Evolutionary conservation across 2,329 filamentous ascomycete genomes (phyloP), one percentile per base, ranked within the genome.

Genomic region (Diaporthe citri): DNA sequence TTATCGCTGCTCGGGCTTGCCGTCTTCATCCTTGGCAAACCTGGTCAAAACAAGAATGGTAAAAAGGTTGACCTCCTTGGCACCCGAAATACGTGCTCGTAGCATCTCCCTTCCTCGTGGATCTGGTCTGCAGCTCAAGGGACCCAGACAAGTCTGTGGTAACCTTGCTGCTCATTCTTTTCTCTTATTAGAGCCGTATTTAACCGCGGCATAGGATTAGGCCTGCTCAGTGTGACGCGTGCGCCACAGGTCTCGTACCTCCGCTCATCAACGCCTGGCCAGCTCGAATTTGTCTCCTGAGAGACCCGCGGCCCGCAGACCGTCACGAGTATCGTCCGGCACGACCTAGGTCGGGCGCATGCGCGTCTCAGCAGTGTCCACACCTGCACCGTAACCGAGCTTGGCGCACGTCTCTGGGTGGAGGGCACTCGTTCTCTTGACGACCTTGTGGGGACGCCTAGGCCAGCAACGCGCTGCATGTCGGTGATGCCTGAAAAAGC

Each of bases 61-160:
- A 4, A n/a, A 39, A 0, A n/a, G 1, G 5, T 3, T 10, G 17
- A 39, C 8, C 34, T 15, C 31, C 3, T 39, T n/a, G 9, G 1
- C 20, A 39, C 31, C 28, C 25, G 4, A 4, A 1, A n/a, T 12
- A 25, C 8, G 48, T 9, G 20, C 43, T 46, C 43, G 15, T 46
- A 46, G 7, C 7, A 46, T 46, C 43, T 46, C 20, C 43, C 1
- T 22, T 22, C 15, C 7, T 3, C 43, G 43, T 46, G 20, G 43
- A 46, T 46, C 20, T 9, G 20, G 20, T 46, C 43, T 22, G 43
- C 22, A 22, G 43, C 43, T 46, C 43, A 17, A 46, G 7, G 17
- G 7, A 17, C 22, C 43, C 2, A 22, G 20, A 20, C 20, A 22
- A 22, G 17, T 46, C 43, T 8, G 20, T 22, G 43, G 17, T 46